Evolutionary conservation across 2,329 filamentous ascomycete species (phyloP).

Genomic region (Botrytis medusae): DNA sequence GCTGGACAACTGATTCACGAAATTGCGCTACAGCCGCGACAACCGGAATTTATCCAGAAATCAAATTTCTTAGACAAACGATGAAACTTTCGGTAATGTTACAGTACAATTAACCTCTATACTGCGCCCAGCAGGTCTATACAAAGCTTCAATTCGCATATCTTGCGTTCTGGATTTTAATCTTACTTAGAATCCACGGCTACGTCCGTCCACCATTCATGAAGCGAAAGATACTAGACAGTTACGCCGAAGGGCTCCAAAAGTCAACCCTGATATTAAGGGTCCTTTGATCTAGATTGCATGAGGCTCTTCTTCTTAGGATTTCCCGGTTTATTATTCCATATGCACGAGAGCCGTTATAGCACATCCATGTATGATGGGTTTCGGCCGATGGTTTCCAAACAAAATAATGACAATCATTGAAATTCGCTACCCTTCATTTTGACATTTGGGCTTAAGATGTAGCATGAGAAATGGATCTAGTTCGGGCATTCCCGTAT

Average conservation of each 20-base stretch:
- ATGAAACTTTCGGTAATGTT: neutral
- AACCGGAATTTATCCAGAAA: neutral
- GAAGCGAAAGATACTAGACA: neutral
- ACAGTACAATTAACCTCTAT: neutral
- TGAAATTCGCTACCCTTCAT: neutral
- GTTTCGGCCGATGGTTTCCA: neutral
- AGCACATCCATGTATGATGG: conserved; percentile 3
- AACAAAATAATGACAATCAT: neutral
- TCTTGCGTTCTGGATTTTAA: neutral
- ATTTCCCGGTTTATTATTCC: conserved; percentile 5
- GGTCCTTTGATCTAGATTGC: conserved; percentile 20
- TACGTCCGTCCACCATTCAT: neutral
- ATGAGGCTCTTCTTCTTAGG: conserved; percentile 20
- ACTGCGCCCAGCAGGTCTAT: neutral
- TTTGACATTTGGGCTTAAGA: neutral
- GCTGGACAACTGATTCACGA: neutral
- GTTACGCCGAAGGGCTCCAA: neutral
- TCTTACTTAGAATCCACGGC: neutral
- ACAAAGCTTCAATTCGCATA: neutral
- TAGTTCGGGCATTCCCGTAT: conserved; percentile 1
- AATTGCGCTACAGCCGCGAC: conserved; percentile 13
- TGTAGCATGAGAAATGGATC: conserved; percentile 17
- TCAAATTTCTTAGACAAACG: neutral
- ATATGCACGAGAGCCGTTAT: conserved; percentile 15
- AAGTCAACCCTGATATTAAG: conserved; percentile 11